Conservation (phyloP, 345 rosid species). For the Hibiscus trionum region DNA sequence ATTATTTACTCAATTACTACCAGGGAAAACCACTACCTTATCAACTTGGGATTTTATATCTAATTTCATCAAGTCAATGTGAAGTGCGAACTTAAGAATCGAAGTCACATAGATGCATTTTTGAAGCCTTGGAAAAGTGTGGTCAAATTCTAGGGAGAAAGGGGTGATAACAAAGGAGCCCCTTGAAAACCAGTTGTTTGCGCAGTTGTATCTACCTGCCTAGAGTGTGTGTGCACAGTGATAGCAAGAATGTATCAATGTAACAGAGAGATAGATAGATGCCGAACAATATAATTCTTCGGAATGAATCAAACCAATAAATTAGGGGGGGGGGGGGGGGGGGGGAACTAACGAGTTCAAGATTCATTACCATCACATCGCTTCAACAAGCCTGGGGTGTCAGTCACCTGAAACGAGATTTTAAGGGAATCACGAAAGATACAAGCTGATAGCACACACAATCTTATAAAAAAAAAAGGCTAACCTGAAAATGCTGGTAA, state of each 20-base stretch:
- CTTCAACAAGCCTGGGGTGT: constrained; percentile 87
- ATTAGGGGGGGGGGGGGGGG: neutral
- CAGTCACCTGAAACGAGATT: constrained; percentile 66
- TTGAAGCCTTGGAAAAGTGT: neutral
- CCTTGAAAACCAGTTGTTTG: neutral
- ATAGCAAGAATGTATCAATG: neutral
- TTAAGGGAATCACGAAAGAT: constrained; percentile 5
- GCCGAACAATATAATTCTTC: neutral
- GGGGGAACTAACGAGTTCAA: neutral
- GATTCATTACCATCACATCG: constrained; percentile 66
- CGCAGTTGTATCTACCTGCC: neutral
- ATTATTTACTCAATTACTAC: neutral
- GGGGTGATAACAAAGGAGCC: too few species aligned
- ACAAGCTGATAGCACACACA: neutral
- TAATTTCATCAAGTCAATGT: neutral
- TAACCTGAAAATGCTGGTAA: constrained; percentile 71
- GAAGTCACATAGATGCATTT: too few species aligned
- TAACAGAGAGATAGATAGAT: neutral
- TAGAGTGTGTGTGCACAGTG: neutral
- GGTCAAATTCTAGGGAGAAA: neutral
- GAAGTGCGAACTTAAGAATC: neutral
- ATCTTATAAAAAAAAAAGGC: constrained; percentile 1
- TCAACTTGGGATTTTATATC: neutral
- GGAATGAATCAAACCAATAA: neutral
- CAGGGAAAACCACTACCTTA: neutral